A percentile compares a stretch with the other conserved stretches of the same genome.
These are phyloP conservation scores for Fragaria nilgerrensis DNA, from an alignment of 306 rosid species.

Conservation along the genomic window DNA sequence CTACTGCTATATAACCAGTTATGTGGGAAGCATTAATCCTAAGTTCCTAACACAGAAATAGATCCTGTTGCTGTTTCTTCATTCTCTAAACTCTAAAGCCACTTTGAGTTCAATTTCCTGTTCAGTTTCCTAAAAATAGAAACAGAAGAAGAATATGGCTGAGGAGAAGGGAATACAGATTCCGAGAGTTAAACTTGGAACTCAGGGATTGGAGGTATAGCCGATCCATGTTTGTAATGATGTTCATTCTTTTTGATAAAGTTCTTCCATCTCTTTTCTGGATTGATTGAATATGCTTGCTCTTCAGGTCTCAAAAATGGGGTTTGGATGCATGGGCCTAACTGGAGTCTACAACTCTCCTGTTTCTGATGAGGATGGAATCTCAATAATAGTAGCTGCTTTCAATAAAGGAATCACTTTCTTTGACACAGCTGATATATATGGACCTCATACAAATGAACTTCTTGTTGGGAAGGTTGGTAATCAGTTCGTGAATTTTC, in stretches of 20 bases:
- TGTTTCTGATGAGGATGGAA: slow-evolving; percentile 31
- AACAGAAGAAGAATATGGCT: slow-evolving; percentile 31
- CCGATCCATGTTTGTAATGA: not conserved
- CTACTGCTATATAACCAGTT: not conserved
- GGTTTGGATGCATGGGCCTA: slow-evolving; percentile 44
- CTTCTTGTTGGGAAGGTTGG: slow-evolving; percentile 40
- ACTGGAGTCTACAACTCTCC: slow-evolving; percentile 34
- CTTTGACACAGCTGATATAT: slow-evolving; percentile 35
- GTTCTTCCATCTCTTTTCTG: not conserved
- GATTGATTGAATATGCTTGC: not conserved
- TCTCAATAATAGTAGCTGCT: slow-evolving; percentile 27
- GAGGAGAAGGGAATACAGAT: slow-evolving; percentile 14
- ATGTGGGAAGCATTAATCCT: not conserved
- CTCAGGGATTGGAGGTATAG: slow-evolving; percentile 47
- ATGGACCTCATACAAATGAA: slow-evolving; percentile 36
- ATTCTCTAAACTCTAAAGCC: not conserved
- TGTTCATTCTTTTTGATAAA: not conserved
- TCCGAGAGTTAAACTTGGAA: slow-evolving; percentile 50
- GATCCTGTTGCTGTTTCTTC: not conserved
- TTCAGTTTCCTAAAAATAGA: too few species aligned
- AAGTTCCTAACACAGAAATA: not conserved
- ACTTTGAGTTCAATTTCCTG: not conserved
- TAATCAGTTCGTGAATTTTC: not conserved
- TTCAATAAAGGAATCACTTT: slow-evolving; percentile 39
- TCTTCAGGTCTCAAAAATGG: slow-evolving; percentile 42